phyloP scores from a whole-genome alignment of 1,139 yeast genomes.

The Zygosaccharomyces sapae region DNA sequence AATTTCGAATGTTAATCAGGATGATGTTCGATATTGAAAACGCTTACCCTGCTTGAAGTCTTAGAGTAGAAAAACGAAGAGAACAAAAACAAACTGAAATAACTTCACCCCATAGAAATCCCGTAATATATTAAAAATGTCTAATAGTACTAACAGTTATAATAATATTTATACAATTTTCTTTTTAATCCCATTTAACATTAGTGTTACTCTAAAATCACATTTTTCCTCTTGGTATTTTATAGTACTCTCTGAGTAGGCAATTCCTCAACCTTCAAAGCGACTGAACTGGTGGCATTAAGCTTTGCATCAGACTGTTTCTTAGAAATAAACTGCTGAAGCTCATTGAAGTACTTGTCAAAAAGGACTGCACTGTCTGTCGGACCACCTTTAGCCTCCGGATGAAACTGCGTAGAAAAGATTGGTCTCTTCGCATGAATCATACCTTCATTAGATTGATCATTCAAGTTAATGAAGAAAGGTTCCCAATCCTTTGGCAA shows the following conservation, averaged over 20 bases:
- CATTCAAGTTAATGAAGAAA: constrained; percentile 88
- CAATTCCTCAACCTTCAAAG: constrained; percentile 69
- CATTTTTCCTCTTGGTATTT: background rate
- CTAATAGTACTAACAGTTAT: constrained; percentile 1
- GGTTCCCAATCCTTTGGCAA: constrained; percentile 67
- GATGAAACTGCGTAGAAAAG: constrained; percentile 96
- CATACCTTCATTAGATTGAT: constrained; percentile 96
- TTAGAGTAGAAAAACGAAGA: background rate
- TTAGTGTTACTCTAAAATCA: background rate
- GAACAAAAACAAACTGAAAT: background rate
- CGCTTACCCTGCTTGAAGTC: background rate
- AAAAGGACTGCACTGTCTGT: constrained; percentile 85
- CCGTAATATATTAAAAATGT: background rate
- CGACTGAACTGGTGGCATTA: constrained; percentile 45
- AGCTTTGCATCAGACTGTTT: constrained; percentile 37
- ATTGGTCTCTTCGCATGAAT: constrained; percentile 80
- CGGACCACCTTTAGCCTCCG: constrained; percentile 99
- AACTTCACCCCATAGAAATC: background rate
- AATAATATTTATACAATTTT: constrained; percentile 1
- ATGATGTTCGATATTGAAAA: background rate
- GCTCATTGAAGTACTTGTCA: constrained; percentile 78
- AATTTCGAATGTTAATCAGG: background rate
- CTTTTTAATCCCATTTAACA: background rate
- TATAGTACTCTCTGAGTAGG: constrained; percentile 73
- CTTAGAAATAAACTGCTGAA: constrained; percentile 52